phyloP scores from a whole-genome alignment of 2,329 filamentous ascomycete genomes.

The Helicocarpus griseus region DNA sequence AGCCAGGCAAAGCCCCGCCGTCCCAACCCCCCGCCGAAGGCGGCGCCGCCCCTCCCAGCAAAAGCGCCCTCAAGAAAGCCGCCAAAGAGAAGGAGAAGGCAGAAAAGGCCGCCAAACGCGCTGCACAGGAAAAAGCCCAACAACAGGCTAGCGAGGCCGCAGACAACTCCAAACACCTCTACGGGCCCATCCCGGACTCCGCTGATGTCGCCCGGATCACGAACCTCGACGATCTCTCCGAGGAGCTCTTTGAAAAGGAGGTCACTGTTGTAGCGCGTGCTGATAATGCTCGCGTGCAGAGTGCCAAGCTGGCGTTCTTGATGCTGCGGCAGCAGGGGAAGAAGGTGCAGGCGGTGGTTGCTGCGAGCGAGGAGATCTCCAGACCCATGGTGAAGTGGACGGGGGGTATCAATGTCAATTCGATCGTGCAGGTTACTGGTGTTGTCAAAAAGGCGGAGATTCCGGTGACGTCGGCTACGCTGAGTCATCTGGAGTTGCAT shows the following conservation, averaged over 20 bases:
- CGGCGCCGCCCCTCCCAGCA: conserved; percentile 49
- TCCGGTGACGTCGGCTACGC: conserved; percentile 76
- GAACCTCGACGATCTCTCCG: conserved; percentile 42
- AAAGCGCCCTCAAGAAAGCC: conserved; percentile 77
- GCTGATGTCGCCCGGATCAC: conserved; percentile 52
- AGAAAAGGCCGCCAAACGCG: conserved; percentile 59
- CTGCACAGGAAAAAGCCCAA: conserved; percentile 64
- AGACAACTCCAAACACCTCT: conserved; percentile 58
- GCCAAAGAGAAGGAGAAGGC: conserved; percentile 86
- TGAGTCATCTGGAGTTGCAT: conserved; percentile 76
- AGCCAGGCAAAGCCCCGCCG: conserved; percentile 17
- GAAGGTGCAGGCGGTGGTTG: conserved; percentile 71
- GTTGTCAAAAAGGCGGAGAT: conserved; percentile 72
- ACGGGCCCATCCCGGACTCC: conserved; percentile 58
- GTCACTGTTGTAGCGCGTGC: conserved; percentile 72
- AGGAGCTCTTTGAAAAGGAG: conserved; percentile 57
- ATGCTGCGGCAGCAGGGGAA: conserved; percentile 71
- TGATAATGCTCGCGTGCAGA: conserved; percentile 79
- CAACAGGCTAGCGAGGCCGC: conserved; percentile 56
- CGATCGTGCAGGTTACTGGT: conserved; percentile 72
- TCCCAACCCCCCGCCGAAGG: conserved; percentile 26
- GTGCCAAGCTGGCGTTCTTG: conserved; percentile 83
- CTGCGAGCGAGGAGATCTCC: conserved; percentile 54
- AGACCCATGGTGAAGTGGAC: conserved; percentile 95
- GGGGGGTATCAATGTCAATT: conserved; percentile 64